Conservation (phyloP, 2,329 filamentous ascomycete genomes). For the Xylariomycetidae sp. region DNA sequence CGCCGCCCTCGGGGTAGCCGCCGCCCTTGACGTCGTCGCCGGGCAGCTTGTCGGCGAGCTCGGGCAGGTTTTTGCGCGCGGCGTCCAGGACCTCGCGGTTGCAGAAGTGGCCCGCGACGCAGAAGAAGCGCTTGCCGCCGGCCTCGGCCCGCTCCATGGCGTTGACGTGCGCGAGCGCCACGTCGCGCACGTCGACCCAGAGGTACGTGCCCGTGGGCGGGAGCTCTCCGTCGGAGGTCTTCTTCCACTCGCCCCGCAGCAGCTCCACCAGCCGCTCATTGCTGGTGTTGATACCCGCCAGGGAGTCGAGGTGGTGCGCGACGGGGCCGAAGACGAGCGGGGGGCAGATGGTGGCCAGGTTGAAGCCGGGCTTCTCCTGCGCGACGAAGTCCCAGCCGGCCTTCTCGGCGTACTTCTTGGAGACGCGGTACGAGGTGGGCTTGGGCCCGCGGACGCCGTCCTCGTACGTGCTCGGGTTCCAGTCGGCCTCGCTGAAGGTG, state of each 20-base stretch:
- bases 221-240: too few species aligned
- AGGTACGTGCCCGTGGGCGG: constrained; percentile 37
- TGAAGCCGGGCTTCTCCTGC: constrained; percentile 39
- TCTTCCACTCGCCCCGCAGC: constrained; percentile 46
- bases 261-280: constrained; percentile 47
- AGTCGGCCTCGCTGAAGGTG: constrained; percentile 43
- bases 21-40: constrained; percentile 39
- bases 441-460: constrained; percentile 35
- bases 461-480: constrained; percentile 49
- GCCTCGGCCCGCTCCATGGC: constrained; percentile 45
- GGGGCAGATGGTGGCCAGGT: constrained; percentile 50
- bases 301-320: constrained; percentile 40
- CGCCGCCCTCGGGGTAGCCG: constrained; percentile 33
- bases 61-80: constrained; percentile 45
- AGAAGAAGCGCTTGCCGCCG: constrained; percentile 47
- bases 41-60: constrained; percentile 43
- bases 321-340: constrained; percentile 52
- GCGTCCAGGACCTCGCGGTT: constrained; percentile 41
- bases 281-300: constrained; percentile 48
- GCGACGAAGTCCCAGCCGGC: constrained; percentile 50
- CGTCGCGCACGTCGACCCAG: constrained; percentile 55
- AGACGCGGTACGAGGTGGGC: constrained; percentile 47
- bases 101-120: constrained; percentile 41
- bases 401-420: constrained; percentile 50
- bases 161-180: constrained; percentile 47